Evolutionary conservation across 2,329 filamentous ascomycete genomes (phyloP).

Genomic region (Fusarium continuum): DNA sequence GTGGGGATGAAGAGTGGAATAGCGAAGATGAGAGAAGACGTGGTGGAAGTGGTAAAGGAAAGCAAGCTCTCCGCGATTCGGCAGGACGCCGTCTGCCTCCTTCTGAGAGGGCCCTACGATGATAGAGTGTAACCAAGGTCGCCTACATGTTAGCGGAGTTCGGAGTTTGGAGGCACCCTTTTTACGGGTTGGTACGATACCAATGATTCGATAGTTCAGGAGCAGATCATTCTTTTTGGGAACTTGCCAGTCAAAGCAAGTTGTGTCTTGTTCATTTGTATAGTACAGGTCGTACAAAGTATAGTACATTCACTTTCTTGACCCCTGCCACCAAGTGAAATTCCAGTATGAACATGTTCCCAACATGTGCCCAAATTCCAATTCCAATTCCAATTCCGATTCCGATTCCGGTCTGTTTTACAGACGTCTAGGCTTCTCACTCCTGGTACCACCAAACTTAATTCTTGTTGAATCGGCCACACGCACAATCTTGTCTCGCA

Average conservation of each 20-base stretch:
- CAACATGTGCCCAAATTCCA: conserved; percentile 17
- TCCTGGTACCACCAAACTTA: conserved; percentile 96
- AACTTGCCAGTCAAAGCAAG: conserved; percentile 28
- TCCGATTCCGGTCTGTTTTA: conserved; percentile 36
- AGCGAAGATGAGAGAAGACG: conserved; percentile 57
- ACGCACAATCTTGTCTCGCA: conserved; percentile 78
- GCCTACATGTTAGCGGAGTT: conserved; percentile 30
- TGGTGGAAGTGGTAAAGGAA: conserved; percentile 55
- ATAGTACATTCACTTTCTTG: conserved; percentile 48
- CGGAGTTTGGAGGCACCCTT: conserved; percentile 32
- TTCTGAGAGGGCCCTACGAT: conserved; percentile 60
- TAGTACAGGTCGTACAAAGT: conserved; percentile 48
- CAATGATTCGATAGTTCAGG: conserved; percentile 33
- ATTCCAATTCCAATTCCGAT: not conserved
- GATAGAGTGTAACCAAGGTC: conserved; percentile 20
- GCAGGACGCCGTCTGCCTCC: conserved; percentile 61
- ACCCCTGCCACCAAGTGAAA: conserved; percentile 15
- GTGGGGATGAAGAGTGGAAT: conserved; percentile 52
- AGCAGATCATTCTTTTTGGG: conserved; percentile 36
- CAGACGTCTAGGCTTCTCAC: conserved; percentile 83
- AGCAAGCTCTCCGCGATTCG: conserved; percentile 57
- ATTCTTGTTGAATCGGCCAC: conserved; percentile 88
- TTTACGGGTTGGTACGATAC: conserved; percentile 41
- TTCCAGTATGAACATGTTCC: conserved; percentile 12
- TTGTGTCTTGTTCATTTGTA: conserved; percentile 39